Conservation (phyloP, 202 grass and related monocot species). For the Setaria viridis region DNA sequence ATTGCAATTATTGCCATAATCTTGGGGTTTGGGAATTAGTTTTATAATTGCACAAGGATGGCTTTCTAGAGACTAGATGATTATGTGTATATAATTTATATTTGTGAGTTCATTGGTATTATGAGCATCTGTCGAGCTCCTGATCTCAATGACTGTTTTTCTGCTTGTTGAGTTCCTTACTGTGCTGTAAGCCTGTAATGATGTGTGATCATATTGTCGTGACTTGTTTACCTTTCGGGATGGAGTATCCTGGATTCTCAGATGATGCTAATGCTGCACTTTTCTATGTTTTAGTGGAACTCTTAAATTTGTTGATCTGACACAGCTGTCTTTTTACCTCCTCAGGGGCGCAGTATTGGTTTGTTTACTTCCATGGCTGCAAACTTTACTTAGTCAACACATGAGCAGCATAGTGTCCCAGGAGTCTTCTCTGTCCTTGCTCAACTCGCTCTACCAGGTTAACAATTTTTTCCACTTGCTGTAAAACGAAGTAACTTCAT, state of each 20-base stretch:
- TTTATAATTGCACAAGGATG: conserved; percentile 13
- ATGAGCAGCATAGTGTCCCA: conserved; percentile 84
- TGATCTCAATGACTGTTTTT: neutral
- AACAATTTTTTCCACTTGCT: conserved; percentile 17
- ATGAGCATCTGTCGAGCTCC: neutral
- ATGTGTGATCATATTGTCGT: neutral
- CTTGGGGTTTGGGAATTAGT: neutral
- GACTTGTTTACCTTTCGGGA: neutral
- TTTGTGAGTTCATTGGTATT: neutral
- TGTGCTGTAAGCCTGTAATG: neutral
- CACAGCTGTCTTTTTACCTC: neutral
- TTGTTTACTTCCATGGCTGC: conserved; percentile 83
- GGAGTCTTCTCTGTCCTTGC: conserved; percentile 74
- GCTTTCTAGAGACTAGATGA: neutral
- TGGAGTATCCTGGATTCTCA: neutral
- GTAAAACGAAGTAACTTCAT: neutral
- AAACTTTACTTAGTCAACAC: conserved; percentile 75
- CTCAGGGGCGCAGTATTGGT: conserved; percentile 68
- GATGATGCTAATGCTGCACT: neutral
- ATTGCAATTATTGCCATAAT: neutral
- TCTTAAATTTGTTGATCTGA: neutral
- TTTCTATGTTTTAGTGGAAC: neutral
- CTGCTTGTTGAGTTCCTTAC: neutral
- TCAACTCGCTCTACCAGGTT: conserved; percentile 94
- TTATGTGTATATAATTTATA: neutral